Conservation (phyloP, 2,329 filamentous ascomycete species). For the Fonsecaea erecta region DNA sequence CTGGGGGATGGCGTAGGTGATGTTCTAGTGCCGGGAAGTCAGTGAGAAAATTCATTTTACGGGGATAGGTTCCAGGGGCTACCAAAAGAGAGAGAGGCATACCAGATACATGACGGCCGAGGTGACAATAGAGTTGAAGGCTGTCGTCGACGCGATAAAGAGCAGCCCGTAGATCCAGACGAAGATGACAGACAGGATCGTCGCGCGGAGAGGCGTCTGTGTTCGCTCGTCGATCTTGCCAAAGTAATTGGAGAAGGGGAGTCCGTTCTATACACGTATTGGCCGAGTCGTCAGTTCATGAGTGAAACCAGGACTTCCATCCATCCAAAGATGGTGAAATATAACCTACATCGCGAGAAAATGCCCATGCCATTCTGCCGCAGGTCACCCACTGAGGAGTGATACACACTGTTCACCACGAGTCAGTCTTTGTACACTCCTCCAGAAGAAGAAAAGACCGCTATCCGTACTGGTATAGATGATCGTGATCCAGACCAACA, state of each 20-base stretch:
- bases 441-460: not conserved
- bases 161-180: conserved; percentile 44
- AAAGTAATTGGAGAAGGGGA: conserved; percentile 51
- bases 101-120: conserved; percentile 12
- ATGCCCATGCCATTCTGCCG: conserved; percentile 58
- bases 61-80: conserved; percentile 31
- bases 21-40: conserved; percentile 41
- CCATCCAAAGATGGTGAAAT: not conserved
- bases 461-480: conserved; percentile 47
- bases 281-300: not conserved
- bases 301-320: not conserved
- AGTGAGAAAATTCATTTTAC: no score
- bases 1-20: conserved; percentile 49
- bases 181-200: conserved; percentile 42
- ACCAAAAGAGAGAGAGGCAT: conserved; percentile 47
- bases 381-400: conserved; percentile 57
- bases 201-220: conserved; percentile 46
- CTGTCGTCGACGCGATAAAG: conserved; percentile 46
- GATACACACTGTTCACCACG: conserved; percentile 37
- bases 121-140: conserved; percentile 45
- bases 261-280: conserved; percentile 42
- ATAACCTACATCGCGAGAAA: conserved; percentile 51
- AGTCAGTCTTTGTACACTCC: not conserved
- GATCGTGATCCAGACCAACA: conserved; percentile 52
- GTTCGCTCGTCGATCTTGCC: conserved; percentile 41